Percentiles rank a stretch among this genome's conserved stretches.
Evolutionary conservation across 2,329 filamentous ascomycete species (phyloP).

Genomic region (Penicillium sp.): DNA sequence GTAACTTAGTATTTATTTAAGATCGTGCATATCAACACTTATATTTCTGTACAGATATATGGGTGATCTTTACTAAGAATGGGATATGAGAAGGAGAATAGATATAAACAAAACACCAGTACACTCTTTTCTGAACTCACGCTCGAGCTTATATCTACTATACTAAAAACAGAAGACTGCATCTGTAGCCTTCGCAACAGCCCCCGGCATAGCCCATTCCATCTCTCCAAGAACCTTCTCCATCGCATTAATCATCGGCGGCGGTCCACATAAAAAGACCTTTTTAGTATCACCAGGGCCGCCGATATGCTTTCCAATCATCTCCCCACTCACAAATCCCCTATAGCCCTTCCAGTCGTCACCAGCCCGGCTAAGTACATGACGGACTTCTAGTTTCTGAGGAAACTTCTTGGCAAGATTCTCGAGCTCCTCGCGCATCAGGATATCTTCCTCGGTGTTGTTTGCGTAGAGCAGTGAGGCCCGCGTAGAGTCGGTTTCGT

Average conservation of each 20-base stretch:
- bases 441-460: slow-evolving; percentile 62
- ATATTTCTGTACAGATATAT: no score
- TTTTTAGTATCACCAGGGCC: slow-evolving; percentile 55
- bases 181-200: slow-evolving; percentile 6
- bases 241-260: slow-evolving; percentile 61
- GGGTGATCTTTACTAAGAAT: no score
- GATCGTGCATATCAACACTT: no score
- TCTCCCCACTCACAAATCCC: slow-evolving; percentile 58
- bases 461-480: slow-evolving; percentile 66
- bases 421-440: slow-evolving; percentile 63
- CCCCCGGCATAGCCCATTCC: slow-evolving; percentile 36
- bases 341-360: slow-evolving; percentile 56
- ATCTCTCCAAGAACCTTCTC: slow-evolving; percentile 56
- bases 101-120: not conserved
- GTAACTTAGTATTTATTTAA: no score
- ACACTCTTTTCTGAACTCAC: not conserved
- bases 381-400: slow-evolving; percentile 60
- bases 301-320: slow-evolving; percentile 54
- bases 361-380: slow-evolving; percentile 58
- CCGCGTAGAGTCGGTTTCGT: slow-evolving; percentile 62
- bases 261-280: slow-evolving; percentile 63
- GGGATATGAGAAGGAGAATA: no score
- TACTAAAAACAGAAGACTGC: slow-evolving; percentile 3
- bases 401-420: slow-evolving; percentile 57
- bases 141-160: not conserved